These are phyloP conservation scores for Colletotrichum sp. DNA, from an alignment of 2,329 filamentous ascomycete species.

Conservation along the genomic window DNA sequence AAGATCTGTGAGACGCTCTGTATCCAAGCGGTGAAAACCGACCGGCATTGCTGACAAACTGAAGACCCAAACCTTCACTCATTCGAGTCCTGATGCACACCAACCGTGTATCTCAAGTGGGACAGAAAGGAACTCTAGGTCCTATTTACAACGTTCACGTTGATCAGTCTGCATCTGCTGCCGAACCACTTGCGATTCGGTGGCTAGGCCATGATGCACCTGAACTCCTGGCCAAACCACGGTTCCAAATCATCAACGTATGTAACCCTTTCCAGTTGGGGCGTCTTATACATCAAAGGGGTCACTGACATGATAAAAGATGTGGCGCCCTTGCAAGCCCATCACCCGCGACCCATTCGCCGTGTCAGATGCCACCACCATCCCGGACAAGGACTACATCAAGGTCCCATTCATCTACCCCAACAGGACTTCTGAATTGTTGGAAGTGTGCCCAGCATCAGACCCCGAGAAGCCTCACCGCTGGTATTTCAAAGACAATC, in stretches of 20 bases:
- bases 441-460: background rate
- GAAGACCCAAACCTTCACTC: background rate
- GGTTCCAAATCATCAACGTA: background rate
- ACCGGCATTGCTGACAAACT: background rate
- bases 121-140: background rate
- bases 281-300: accelerated
- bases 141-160: background rate
- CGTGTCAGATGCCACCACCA: background rate
- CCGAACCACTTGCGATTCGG: background rate
- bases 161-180: background rate
- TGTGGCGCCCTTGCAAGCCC: background rate
- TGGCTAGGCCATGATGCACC: background rate
- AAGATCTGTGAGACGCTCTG: background rate
- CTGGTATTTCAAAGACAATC: background rate
- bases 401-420: background rate
- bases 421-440: background rate
- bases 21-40: accelerated
- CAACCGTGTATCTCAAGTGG: background rate
- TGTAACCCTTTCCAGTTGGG: accelerated
- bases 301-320: background rate
- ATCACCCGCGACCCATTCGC: background rate
- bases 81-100: background rate
- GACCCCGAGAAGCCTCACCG: background rate
- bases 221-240: background rate
- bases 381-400: background rate